Evolutionary conservation across 192 early-diverging fungal species (phyloP), one percentile per base, ranked within the genome.

Genomic region (Chytriomyces sp.): DNA sequence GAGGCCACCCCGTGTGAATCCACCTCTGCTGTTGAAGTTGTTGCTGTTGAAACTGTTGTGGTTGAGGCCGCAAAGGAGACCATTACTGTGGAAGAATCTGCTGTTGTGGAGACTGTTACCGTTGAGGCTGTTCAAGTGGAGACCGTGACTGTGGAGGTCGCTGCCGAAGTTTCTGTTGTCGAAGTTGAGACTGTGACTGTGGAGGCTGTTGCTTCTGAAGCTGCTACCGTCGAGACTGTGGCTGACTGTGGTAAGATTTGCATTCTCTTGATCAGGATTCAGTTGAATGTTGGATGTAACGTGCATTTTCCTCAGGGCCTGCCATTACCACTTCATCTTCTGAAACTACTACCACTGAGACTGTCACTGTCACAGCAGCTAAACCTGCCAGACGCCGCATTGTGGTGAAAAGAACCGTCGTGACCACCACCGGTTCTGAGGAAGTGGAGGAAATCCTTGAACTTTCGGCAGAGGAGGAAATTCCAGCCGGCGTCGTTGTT

Each of bases 101-200:
- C 1, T 57, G 53, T 20, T 1, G 3, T 3, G 3, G 53, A 57
- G 2, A 13, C 20, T 57, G 16, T 18, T 71, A 26, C 10, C 57
- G 69, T 13, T 64, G 20, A 16, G 18, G 6, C 13, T 13, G 50
- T 18, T 18, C 7, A 18, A 0, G 53, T 9, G 1, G 18, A n/a
- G 16, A 50, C 13, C 8, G 65, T 50, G 10, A 50, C 45, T 18
- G 67, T 50, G 50, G 67, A 69, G 44, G 71, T 72, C 61, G 23
- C 45, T 72, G 60, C 59, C 50, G 26, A n/a, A n/a, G n/a, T n/a
- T n/a, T n/a, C n/a, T n/a, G n/a, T n/a, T n/a, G 18, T 28, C 20
- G 53, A n/a, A n/a, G 53, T 57, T 13, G 53, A 57, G 0, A 57
- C 53, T 5, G 53, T 5, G 43, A 23, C 23, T 43, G 48, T 50